A percentile compares a stretch with the other conserved stretches of the same genome.
These are phyloP conservation scores for Citrullus amarus DNA, from an alignment of 306 rosid genomes.

Conservation along the genomic window DNA sequence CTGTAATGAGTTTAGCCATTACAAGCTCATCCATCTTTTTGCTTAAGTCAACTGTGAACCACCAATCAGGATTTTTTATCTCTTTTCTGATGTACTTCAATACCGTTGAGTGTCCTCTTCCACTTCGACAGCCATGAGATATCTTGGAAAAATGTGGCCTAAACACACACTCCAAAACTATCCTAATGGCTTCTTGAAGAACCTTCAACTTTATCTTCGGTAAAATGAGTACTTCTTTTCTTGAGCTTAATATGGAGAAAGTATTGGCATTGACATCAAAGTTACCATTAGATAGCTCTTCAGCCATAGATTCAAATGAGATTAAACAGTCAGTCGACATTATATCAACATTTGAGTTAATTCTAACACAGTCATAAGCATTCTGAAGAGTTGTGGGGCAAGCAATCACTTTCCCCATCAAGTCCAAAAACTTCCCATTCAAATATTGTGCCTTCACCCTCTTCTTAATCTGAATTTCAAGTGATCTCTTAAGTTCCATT, in stretches of 20 bases:
- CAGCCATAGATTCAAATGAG: constrained; percentile 36
- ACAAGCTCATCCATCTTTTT: constrained; percentile 47
- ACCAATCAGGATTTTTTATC: constrained; percentile 59
- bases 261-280: constrained; percentile 51
- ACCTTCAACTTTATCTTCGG: constrained; percentile 64
- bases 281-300: constrained; percentile 33
- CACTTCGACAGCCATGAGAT: constrained; percentile 83
- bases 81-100: constrained; percentile 61
- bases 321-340: background rate
- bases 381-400: constrained; percentile 54
- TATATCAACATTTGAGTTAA: constrained; percentile 44
- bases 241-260: constrained; percentile 35
- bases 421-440: constrained; percentile 50
- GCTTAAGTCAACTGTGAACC: constrained; percentile 53
- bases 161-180: constrained; percentile 67
- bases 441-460: constrained; percentile 54
- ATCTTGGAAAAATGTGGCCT: constrained; percentile 68
- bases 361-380: constrained; percentile 53
- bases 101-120: constrained; percentile 58
- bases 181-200: constrained; percentile 73
- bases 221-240: constrained; percentile 48
- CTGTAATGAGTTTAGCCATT: constrained; percentile 36
- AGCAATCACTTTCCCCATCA: constrained; percentile 57
- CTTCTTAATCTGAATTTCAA: constrained; percentile 53
- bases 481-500: constrained; percentile 56